Conservation (phyloP, 2,329 filamentous ascomycete genomes). For the Penicillium aurantiogriseum region DNA sequence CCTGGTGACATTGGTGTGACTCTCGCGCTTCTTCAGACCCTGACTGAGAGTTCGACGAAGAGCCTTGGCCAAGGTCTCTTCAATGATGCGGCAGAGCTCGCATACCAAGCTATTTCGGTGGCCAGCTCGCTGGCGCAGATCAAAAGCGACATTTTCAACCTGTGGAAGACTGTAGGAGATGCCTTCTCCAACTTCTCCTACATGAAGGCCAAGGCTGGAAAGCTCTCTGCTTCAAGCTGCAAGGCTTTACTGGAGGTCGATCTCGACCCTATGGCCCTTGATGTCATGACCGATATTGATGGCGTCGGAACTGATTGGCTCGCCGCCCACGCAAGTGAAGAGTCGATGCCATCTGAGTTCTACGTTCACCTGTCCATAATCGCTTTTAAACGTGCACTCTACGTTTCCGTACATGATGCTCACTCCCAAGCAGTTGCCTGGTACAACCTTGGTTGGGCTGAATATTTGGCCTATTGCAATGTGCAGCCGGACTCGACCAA, state of each 20-base stretch:
- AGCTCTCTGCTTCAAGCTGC: slow-evolving; percentile 61
- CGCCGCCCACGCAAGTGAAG: slow-evolving; percentile 33
- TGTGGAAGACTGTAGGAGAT: slow-evolving; percentile 92
- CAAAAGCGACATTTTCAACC: slow-evolving; percentile 75
- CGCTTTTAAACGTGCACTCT: slow-evolving; percentile 81
- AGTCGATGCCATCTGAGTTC: slow-evolving; percentile 45
- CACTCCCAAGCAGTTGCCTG: slow-evolving; percentile 94
- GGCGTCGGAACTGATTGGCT: slow-evolving; percentile 51
- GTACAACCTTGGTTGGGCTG: slow-evolving; percentile 95
- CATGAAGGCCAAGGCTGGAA: slow-evolving; percentile 64
- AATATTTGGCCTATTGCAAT: slow-evolving; percentile 75
- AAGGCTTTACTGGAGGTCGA: slow-evolving; percentile 57
- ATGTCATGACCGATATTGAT: slow-evolving; percentile 68
- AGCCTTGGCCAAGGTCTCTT: slow-evolving; percentile 81
- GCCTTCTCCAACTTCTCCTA: slow-evolving; percentile 80
- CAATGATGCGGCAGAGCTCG: slow-evolving; percentile 73
- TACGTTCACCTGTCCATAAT: slow-evolving; percentile 73
- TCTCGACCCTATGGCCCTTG: slow-evolving; percentile 54
- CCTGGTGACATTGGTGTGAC: slow-evolving; percentile 80
- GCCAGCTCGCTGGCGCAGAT: slow-evolving; percentile 61
- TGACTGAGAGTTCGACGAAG: slow-evolving; percentile 76
- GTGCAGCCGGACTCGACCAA: slow-evolving; percentile 46
- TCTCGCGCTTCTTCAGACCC: slow-evolving; percentile 82
- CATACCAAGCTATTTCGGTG: slow-evolving; percentile 65
- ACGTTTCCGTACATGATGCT: slow-evolving; percentile 67